Evolutionary conservation across 192 early-diverging fungal species (phyloP), one percentile per base, ranked within the genome.

Genomic region (Linnemannia elongata): DNA sequence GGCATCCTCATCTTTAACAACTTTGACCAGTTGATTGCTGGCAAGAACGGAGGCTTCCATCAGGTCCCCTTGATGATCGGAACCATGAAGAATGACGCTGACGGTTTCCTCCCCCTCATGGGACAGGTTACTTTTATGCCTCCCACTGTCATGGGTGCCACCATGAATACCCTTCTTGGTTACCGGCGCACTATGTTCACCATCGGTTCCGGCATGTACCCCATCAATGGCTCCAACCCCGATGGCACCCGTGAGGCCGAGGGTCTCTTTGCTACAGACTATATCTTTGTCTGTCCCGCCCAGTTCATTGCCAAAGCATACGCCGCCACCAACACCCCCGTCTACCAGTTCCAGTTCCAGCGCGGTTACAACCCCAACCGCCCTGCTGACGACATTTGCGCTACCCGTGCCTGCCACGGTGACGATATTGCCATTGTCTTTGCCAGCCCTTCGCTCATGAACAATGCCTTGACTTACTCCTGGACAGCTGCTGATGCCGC

Each of bases 331-430:
- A 79, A 75, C 72, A 54, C 55, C 30, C 63, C 75, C 36, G 85
- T 87, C 52, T 87, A 87, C 85, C 85, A 87, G 45, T 87, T 81
- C 76, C 85, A 87, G 68, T 87, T 87, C 79, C 78, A 80, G 47
- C 66, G 70, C 30, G 85, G 76, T 20, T 87, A 87, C 36, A 77
- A 78, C 72, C 79, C 79, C 54, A 81, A 76, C 72, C 85, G 85
- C 27, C 78, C 85, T 36, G 20, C 69, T 7, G 36, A 13, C 33
- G 85, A 87, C 45, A 73, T 87, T 52, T 87, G 85, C 72, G 69
- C 76, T 33, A 54, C 35, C 30, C 68, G 81, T 36, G 85, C 81
- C 72, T 87, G 85, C 85, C 85, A 87, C 76, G 85, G 79, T 78
- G 85, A 87, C n/a, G 85, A 87, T 81, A 76, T 87, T 69, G 85